Conservation (phyloP, 441 rosid species). For the Adansonia rubrostipa region DNA sequence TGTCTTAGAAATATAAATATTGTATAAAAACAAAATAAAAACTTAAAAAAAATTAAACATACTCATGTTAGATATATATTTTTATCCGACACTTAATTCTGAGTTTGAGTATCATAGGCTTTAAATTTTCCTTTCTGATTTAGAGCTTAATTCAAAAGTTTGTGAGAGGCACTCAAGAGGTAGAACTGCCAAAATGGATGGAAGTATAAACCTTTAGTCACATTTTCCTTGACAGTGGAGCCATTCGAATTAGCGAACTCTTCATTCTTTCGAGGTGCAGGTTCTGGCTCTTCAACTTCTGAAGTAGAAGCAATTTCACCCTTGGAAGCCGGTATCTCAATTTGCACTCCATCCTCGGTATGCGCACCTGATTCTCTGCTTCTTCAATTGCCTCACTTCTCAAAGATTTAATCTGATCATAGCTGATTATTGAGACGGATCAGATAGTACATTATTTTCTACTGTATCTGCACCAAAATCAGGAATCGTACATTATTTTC, state of each 20-base stretch:
- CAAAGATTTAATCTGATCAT: constrained; percentile 37
- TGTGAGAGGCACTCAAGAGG: constrained; percentile 5
- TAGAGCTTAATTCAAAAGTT: constrained; percentile 12
- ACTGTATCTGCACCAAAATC: constrained; percentile 37
- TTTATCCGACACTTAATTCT: no score
- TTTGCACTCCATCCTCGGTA: constrained; percentile 41
- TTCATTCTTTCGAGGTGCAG: constrained; percentile 45
- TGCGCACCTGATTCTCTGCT: constrained; percentile 42
- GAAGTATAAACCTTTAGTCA: constrained; percentile 48
- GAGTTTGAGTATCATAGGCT: neutral
- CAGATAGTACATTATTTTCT: constrained; percentile 43
- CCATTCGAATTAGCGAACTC: constrained; percentile 38
- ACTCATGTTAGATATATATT: no score
- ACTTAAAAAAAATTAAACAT: no score
- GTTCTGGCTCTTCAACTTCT: constrained; percentile 39
- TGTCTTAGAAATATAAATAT: neutral
- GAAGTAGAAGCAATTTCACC: constrained; percentile 33
- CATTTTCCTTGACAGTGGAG: constrained; percentile 34
- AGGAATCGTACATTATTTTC: constrained; percentile 42
- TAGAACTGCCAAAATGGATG: neutral
- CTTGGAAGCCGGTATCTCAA: constrained; percentile 46
- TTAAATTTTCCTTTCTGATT: neutral
- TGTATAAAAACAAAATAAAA: no score
- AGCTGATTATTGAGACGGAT: constrained; percentile 35
- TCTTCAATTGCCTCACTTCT: constrained; percentile 47